These are phyloP conservation scores for Russula earlei DNA, from an alignment of 768 basidiomycete species.

Conservation along the genomic window DNA sequence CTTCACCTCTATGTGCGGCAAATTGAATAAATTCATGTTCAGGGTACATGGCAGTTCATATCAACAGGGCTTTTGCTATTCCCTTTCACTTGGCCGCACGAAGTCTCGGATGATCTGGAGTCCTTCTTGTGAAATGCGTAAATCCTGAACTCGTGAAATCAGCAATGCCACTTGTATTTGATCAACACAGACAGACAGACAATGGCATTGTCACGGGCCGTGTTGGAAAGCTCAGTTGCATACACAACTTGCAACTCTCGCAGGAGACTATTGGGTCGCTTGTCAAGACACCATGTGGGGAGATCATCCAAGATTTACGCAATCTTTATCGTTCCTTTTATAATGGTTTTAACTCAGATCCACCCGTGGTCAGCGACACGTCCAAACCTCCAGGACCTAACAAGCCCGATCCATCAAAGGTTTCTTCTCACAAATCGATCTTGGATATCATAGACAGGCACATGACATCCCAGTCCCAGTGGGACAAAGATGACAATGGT, in stretches of 20 bases:
- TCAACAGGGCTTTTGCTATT: neutral
- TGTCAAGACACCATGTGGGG: neutral
- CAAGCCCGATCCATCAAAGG: neutral
- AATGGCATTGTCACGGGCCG: neutral
- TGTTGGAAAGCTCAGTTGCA: neutral
- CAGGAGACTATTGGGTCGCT: neutral
- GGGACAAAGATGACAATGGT: neutral
- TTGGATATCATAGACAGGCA: neutral
- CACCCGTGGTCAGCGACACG: neutral
- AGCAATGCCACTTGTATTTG: neutral
- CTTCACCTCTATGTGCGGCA: neutral
- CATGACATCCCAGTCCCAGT: neutral
- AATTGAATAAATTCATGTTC: neutral
- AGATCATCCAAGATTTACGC: neutral
- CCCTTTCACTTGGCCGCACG: neutral
- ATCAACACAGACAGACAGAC: neutral
- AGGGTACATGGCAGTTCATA: slow-evolving; percentile 21
- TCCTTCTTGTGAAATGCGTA: slow-evolving; percentile 2
- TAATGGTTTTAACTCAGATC: neutral
- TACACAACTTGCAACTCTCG: neutral
- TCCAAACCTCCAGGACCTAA: too few relatives aligned
- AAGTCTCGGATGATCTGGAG: slow-evolving; percentile 18
- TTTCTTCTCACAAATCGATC: neutral
- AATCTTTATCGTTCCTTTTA: neutral
- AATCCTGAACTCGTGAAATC: neutral